A percentile compares a stretch with the other conserved stretches of the same genome.
These are phyloP conservation scores for Ambrosia trifida DNA, from an alignment of 129 eudicot genomes.

Conservation along the genomic window DNA sequence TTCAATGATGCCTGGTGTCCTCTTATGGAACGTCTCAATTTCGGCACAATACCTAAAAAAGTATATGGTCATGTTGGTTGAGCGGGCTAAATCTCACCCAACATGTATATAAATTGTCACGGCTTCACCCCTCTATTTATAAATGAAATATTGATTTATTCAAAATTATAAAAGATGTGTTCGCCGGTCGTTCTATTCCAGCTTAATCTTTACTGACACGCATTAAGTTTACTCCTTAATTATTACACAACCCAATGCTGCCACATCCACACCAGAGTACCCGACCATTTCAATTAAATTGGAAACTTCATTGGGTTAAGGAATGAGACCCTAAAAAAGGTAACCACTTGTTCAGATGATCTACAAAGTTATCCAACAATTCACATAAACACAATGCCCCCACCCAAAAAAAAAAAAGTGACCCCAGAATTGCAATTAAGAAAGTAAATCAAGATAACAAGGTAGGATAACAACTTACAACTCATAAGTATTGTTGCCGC, in stretches of 20 bases:
- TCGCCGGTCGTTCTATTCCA: not conserved
- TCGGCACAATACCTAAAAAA: not conserved
- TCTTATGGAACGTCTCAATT: not conserved
- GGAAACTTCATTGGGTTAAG: not conserved
- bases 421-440: not conserved
- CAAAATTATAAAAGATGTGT: not conserved
- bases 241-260: not conserved
- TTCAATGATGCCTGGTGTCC: not conserved
- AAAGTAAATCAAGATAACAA: slow-evolving; percentile 9
- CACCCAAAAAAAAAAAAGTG: not conserved
- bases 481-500: slow-evolving; percentile 83
- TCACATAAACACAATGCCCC: slow-evolving; percentile 5
- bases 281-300: not conserved
- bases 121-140: not conserved
- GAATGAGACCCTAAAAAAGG: not conserved
- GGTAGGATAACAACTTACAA: slow-evolving; percentile 55
- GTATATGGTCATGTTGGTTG: not conserved
- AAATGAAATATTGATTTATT: not conserved
- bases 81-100: not conserved
- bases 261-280: not conserved
- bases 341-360: slow-evolving; percentile 4
- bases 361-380: not conserved
- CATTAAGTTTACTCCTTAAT: not conserved
- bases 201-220: not conserved
- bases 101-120: not conserved